These are phyloP conservation scores for Allantophomopsis lycopodina DNA, from an alignment of 2,329 filamentous ascomycete species.

Conservation along the genomic window DNA sequence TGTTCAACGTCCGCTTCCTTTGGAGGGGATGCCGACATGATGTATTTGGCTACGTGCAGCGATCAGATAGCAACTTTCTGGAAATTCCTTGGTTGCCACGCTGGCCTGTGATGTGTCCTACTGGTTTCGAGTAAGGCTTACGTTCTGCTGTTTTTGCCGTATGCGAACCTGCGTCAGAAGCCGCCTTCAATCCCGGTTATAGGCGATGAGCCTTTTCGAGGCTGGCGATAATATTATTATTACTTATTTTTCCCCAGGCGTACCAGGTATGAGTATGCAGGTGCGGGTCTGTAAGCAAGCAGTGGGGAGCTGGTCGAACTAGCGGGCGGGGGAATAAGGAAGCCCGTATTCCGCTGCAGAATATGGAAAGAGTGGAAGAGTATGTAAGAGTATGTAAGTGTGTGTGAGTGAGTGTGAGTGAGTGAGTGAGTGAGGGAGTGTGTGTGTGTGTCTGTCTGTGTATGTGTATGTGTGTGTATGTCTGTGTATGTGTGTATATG, in stretches of 20 bases:
- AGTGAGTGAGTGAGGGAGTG: too few species aligned
- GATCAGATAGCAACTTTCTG: constrained; percentile 13
- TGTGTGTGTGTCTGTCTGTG: too few species aligned
- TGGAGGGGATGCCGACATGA: constrained; percentile 89
- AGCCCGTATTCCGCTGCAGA: background rate
- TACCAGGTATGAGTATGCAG: background rate
- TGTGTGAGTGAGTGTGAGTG: background rate
- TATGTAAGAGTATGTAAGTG: background rate
- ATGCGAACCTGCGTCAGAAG: constrained; percentile 8
- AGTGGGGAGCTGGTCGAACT: background rate
- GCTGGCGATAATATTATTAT: background rate
- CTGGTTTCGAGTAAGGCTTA: constrained; percentile 8
- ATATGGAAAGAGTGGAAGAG: background rate
- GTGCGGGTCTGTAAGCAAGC: background rate
- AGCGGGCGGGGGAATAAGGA: too few species aligned
- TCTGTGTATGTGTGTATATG: too few species aligned
- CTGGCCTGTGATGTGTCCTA: constrained; percentile 12
- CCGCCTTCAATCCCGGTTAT: constrained; percentile 3
- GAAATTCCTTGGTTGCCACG: constrained; percentile 18
- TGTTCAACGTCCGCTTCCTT: constrained; percentile 83
- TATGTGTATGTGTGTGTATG: too few species aligned
- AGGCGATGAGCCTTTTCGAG: background rate
- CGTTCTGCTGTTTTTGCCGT: constrained; percentile 5
- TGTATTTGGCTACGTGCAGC: constrained; percentile 56
- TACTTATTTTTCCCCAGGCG: background rate